Conservation (phyloP, 2,329 filamentous ascomycete genomes). For the Fusarium newnesense region DNA sequence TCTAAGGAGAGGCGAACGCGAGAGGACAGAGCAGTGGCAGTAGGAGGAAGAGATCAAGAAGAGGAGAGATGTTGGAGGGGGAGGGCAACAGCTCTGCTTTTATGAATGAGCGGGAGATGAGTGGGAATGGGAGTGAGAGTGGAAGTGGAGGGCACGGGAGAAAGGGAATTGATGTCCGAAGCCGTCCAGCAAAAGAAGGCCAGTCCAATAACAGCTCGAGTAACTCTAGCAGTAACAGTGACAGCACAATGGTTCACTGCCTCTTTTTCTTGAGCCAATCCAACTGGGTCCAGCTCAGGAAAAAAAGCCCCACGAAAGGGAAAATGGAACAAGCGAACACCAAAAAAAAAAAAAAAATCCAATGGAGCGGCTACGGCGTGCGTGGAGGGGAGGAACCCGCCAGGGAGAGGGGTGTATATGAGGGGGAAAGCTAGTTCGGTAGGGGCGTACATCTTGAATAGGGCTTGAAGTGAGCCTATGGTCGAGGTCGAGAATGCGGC, state of each 20-base stretch:
- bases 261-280: slow-evolving; percentile 33
- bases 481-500: slow-evolving; percentile 6
- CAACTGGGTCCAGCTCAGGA: slow-evolving; percentile 30
- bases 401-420: slow-evolving; percentile 33
- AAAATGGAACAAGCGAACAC: slow-evolving; percentile 24
- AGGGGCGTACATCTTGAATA: slow-evolving; percentile 24
- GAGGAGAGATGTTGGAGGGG: slow-evolving; percentile 17
- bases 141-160: slow-evolving; percentile 14
- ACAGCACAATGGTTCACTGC: slow-evolving; percentile 21
- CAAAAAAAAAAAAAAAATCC: slow-evolving; percentile 29
- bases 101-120: slow-evolving; percentile 35
- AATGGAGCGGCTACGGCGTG: slow-evolving; percentile 42
- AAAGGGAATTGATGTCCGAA: slow-evolving; percentile 33
- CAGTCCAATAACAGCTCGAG: slow-evolving; percentile 30
- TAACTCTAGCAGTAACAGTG: not conserved
- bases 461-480: slow-evolving; percentile 23
- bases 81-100: slow-evolving; percentile 40
- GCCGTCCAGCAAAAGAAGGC: slow-evolving; percentile 10
- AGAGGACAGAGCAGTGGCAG: slow-evolving; percentile 37
- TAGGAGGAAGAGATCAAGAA: slow-evolving; percentile 29
- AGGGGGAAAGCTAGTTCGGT: slow-evolving; percentile 24
- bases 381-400: slow-evolving; percentile 9
- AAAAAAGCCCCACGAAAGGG: slow-evolving; percentile 36
- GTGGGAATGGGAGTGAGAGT: not conserved
- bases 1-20: slow-evolving; percentile 40